Conservation (phyloP, 2,329 filamentous ascomycete genomes). For the Annulohypoxylon truncatum region DNA sequence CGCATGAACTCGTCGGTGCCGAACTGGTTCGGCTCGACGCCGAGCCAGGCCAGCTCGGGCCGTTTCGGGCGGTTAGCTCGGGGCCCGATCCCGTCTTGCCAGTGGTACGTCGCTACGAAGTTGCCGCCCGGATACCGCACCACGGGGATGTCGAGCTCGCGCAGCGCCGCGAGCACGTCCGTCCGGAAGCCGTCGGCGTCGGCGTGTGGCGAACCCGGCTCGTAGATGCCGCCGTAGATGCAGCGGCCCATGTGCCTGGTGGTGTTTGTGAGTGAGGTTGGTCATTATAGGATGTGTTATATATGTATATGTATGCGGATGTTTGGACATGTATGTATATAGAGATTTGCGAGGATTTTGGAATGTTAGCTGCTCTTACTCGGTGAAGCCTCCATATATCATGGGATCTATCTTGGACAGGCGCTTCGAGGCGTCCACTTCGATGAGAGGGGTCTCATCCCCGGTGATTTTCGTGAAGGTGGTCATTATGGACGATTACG, state of each 20-base stretch:
- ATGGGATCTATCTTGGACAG: constrained; percentile 81
- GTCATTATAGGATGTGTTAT: not conserved
- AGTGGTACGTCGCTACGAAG: constrained; percentile 87
- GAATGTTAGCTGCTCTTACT: constrained; percentile 63
- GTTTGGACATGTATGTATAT: not conserved
- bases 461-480: constrained; percentile 76
- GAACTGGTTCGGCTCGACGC: constrained; percentile 80
- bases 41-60: constrained; percentile 83
- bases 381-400: constrained; percentile 86
- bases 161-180: constrained; percentile 79
- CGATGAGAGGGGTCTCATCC: constrained; percentile 71
- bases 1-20: constrained; percentile 89
- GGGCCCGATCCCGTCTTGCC: constrained; percentile 84
- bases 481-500: constrained; percentile 64
- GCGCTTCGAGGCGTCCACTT: constrained; percentile 71
- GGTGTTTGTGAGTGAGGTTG: not conserved
- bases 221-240: constrained; percentile 88
- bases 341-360: not conserved
- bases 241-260: constrained; percentile 86
- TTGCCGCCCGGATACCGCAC: constrained; percentile 87
- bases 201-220: constrained; percentile 78
- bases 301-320: not conserved
- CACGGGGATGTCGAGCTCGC: constrained; percentile 80
- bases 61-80: constrained; percentile 72
- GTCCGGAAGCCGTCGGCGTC: constrained; percentile 81